A percentile compares a stretch with the other conserved stretches of the same genome.
phyloP scores from a whole-genome alignment of 2,329 filamentous ascomycete genomes.

The Trichophyton simii region DNA sequence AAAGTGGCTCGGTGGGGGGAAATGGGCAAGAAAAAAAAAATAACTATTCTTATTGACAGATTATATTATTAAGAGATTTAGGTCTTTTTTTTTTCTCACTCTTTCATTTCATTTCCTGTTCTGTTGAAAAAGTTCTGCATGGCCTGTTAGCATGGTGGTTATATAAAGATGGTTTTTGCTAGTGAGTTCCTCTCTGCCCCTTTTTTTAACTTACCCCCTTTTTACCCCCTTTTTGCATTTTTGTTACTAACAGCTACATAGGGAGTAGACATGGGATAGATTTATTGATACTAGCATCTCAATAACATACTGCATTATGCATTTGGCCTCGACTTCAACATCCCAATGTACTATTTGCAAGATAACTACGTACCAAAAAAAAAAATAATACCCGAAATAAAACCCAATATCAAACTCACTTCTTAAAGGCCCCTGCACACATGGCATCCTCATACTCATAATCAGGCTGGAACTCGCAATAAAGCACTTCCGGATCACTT shows the following conservation, averaged over 20 bases:
- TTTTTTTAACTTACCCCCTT: neutral
- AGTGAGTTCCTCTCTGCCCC: too few relatives aligned
- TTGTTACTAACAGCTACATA: neutral
- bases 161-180: neutral
- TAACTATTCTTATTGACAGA: too few relatives aligned
- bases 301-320: too few relatives aligned
- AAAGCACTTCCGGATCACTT: slow-evolving; percentile 17
- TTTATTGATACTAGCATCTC: too few relatives aligned
- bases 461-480: slow-evolving; percentile 20
- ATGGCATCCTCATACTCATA: slow-evolving; percentile 20
- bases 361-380: neutral
- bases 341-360: neutral
- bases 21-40: too few relatives aligned
- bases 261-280: neutral
- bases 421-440: slow-evolving; percentile 18
- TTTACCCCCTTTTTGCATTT: neutral
- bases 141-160: neutral
- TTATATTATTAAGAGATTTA: neutral
- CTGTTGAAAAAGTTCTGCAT: neutral
- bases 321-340: too few relatives aligned
- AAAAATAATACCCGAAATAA: neutral
- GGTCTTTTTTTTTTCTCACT: neutral
- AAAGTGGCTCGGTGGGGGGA: too few relatives aligned
- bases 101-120: neutral
- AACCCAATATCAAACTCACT: slow-evolving; percentile 1